phyloP scores from a whole-genome alignment of 805 yeast genomes.

The Lachancea meyersii region DNA sequence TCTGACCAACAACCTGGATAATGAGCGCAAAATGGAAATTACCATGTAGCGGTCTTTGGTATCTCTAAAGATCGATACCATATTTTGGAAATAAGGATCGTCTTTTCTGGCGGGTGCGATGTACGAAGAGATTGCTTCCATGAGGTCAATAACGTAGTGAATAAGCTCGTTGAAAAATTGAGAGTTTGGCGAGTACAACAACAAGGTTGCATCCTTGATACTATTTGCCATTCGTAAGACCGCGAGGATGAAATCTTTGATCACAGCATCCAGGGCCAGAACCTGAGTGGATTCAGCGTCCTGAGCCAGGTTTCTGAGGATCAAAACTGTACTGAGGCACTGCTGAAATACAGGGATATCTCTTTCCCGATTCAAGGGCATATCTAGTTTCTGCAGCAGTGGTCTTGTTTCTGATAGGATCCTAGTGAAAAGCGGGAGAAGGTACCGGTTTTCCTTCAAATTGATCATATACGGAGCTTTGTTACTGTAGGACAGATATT shows the following conservation, averaged over 20 bases:
- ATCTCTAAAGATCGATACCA: slow-evolving; percentile 44
- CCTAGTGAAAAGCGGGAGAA: slow-evolving; percentile 35
- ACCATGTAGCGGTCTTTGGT: slow-evolving; percentile 64
- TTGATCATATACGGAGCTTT: slow-evolving; percentile 45
- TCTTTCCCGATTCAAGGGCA: slow-evolving; percentile 18
- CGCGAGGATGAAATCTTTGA: slow-evolving; percentile 42
- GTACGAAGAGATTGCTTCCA: slow-evolving; percentile 80
- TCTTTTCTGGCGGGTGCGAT: slow-evolving; percentile 66
- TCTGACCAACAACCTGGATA: slow-evolving; percentile 72
- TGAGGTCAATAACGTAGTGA: slow-evolving; percentile 65
- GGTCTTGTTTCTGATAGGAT: slow-evolving; percentile 26
- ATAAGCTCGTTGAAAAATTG: slow-evolving; percentile 50
- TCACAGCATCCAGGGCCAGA: slow-evolving; percentile 48
- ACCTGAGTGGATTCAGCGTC: slow-evolving; percentile 78
- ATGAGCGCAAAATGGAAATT: slow-evolving; percentile 63
- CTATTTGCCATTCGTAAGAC: slow-evolving; percentile 24
- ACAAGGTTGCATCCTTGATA: slow-evolving; percentile 23
- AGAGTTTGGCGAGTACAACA: slow-evolving; percentile 29
- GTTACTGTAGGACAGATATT: slow-evolving; percentile 34
- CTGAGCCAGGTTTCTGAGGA: slow-evolving; percentile 76
- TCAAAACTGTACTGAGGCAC: slow-evolving; percentile 40
- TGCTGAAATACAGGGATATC: slow-evolving; percentile 20
- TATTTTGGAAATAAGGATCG: slow-evolving; percentile 52
- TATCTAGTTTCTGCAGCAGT: slow-evolving; percentile 21
- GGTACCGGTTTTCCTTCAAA: slow-evolving; percentile 38